Conservation (phyloP, 176 grass and related monocot species). For the Carex pumila region DNA sequence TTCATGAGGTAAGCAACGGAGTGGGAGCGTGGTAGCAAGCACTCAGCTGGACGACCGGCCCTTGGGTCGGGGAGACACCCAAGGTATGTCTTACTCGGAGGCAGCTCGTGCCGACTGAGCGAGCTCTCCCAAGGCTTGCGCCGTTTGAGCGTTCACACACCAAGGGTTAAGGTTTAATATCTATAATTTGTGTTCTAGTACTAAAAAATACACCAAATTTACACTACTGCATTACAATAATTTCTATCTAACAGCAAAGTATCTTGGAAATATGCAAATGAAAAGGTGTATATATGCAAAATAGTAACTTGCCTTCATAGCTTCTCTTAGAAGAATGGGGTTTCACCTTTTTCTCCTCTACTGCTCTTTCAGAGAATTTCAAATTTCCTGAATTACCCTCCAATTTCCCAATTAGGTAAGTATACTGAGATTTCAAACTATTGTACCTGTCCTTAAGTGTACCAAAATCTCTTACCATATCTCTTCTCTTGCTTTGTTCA, state of each 20-base stretch:
- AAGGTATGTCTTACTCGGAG: no score
- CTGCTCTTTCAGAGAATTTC: slow-evolving; percentile 11
- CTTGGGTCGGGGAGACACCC: no score
- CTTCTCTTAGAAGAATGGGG: slow-evolving; percentile 48
- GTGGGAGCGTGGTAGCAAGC: no score
- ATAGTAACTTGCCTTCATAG: slow-evolving; percentile 20
- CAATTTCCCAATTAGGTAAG: slow-evolving; percentile 48
- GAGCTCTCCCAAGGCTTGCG: no score
- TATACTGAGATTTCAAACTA: slow-evolving; percentile 60
- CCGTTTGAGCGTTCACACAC: no score
- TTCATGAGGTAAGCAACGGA: no score
- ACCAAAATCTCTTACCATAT: slow-evolving; percentile 31
- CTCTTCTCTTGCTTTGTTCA: slow-evolving; percentile 49
- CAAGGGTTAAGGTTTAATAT: no score
- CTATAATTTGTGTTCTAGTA: neutral
- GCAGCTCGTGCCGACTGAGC: no score
- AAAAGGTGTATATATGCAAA: neutral
- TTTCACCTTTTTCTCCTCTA: neutral
- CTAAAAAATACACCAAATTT: neutral
- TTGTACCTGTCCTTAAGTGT: slow-evolving; percentile 45
- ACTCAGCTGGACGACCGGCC: no score
- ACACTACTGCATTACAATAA: neutral
- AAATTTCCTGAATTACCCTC: slow-evolving; percentile 24
- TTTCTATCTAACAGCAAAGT: neutral
- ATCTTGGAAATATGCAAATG: neutral